Evolutionary conservation across 2,329 filamentous ascomycete species (phyloP).

Genomic region (Thelonectria discophora): DNA sequence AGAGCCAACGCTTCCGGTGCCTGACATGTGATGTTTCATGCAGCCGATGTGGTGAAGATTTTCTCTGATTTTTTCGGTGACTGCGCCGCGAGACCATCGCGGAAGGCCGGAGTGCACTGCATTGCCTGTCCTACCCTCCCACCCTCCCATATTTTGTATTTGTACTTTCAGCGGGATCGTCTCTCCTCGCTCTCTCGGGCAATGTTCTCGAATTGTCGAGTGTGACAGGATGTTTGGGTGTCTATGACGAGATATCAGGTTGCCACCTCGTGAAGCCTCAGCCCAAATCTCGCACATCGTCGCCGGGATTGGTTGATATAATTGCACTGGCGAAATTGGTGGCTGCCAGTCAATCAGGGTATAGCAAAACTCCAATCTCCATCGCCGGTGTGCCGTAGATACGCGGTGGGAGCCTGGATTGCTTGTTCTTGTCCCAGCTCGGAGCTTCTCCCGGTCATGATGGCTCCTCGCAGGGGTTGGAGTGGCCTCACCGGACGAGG

Average conservation of each 20-base stretch:
- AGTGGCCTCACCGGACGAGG: slow-evolving; percentile 33
- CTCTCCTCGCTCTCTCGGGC: no score
- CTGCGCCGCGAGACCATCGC: background rate
- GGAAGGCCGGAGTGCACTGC: background rate
- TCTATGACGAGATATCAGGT: background rate
- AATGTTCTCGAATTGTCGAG: background rate
- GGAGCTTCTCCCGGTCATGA: slow-evolving; percentile 27
- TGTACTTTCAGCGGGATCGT: no score
- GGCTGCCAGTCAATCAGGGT: slow-evolving; percentile 25
- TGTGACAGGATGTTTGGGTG: background rate
- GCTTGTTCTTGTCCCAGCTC: slow-evolving; percentile 22
- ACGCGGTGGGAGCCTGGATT: background rate
- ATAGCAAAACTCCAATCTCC: slow-evolving; percentile 5
- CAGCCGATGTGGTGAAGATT: slow-evolving; percentile 2
- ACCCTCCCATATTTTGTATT: background rate
- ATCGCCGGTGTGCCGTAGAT: slow-evolving; percentile 7
- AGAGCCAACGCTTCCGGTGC: slow-evolving; percentile 4
- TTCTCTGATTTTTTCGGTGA: background rate
- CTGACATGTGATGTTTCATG: slow-evolving; percentile 24
- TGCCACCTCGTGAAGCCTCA: slow-evolving; percentile 4
- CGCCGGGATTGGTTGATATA: slow-evolving; percentile 13
- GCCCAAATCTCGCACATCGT: background rate
- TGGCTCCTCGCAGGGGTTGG: slow-evolving; percentile 8
- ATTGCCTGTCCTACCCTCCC: background rate
- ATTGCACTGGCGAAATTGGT: slow-evolving; percentile 19